Percentiles rank a stretch among this genome's conserved stretches.
Conservation (phyloP, 768 basidiomycete genomes). For the Suillus subluteus region DNA sequence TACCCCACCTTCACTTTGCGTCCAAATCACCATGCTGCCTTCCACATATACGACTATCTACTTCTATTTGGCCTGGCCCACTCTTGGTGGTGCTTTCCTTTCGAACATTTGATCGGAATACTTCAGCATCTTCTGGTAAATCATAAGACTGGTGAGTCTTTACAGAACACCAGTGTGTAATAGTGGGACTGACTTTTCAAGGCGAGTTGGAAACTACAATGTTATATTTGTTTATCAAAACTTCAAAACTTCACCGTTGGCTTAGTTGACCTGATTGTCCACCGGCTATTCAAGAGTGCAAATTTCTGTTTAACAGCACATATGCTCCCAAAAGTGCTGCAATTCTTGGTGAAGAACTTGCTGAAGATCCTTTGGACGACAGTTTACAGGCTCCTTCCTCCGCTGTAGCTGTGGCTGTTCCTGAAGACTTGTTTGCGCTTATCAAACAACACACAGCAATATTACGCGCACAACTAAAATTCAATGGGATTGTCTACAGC, state of each 20-base stretch:
- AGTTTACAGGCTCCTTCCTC: neutral
- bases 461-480: constrained; percentile 1
- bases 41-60: constrained; percentile 36
- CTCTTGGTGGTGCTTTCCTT: constrained; percentile 31
- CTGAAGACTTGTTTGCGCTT: neutral
- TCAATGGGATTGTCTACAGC: neutral
- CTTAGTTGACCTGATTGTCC: constrained; percentile 12
- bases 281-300: constrained; percentile 14
- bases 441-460: neutral
- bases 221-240: constrained; percentile 14
- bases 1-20: constrained; percentile 20
- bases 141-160: constrained; percentile 31
- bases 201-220: constrained; percentile 16
- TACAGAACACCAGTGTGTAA: neutral
- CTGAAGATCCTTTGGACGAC: neutral
- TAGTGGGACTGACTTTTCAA: neutral
- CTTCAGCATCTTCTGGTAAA: constrained; percentile 36
- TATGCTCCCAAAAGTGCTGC: neutral
- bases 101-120: constrained; percentile 36
- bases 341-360: neutral
- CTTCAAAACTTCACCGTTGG: constrained; percentile 21
- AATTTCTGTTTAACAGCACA: constrained; percentile 14
- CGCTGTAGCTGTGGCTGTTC: neutral
- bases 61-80: constrained; percentile 28
- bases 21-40: constrained; percentile 37